These are phyloP conservation scores for Aristolochia contorta DNA, from an alignment of 164 flowering plant genomes.

Conservation along the genomic window DNA sequence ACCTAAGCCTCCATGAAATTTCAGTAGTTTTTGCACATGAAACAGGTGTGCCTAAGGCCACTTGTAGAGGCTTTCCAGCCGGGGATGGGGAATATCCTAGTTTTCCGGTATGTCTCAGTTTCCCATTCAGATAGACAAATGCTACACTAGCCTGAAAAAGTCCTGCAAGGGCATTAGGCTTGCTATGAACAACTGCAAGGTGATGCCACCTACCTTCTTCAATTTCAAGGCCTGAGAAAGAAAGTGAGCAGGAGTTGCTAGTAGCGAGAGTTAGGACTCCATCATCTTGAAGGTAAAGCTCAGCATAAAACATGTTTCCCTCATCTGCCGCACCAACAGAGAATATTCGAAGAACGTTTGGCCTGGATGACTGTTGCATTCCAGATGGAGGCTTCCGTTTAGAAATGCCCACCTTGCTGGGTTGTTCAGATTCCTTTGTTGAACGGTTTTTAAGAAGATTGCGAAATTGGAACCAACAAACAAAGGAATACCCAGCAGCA, in stretches of 20 bases:
- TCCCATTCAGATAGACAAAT: conserved; percentile 83
- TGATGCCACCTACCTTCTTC: conserved; percentile 98
- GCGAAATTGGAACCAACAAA: conserved; percentile 89
- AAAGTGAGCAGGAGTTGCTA: conserved; percentile 68
- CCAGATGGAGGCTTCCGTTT: conserved; percentile 29
- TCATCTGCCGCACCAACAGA: conserved; percentile 78
- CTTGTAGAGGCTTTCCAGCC: conserved; percentile 82
- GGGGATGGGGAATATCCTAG: conserved; percentile 98
- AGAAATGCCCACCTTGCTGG: conserved; percentile 32
- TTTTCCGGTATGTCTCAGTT: conserved; percentile 90
- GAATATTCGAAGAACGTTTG: conserved; percentile 55
- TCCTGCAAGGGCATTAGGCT: conserved; percentile 99
- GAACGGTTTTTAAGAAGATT: conserved; percentile 54
- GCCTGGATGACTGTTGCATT: conserved; percentile 27
- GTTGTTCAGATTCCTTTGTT: conserved; percentile 46
- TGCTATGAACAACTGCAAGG: conserved; percentile 96
- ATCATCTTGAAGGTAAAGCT: conserved; percentile 88
- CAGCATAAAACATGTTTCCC: conserved; percentile 64
- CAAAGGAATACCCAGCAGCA: conserved; percentile 99
- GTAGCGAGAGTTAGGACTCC: conserved; percentile 89
- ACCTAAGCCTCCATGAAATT: conserved; percentile 79
- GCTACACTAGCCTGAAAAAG: conserved; percentile 97
- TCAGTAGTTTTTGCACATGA: conserved; percentile 54
- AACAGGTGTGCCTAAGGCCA: conserved; percentile 75
- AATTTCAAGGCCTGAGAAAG: conserved; percentile 79